Evolutionary conservation across 2,329 filamentous ascomycete species (phyloP).

Genomic region (Pleoardoris graminearum): DNA sequence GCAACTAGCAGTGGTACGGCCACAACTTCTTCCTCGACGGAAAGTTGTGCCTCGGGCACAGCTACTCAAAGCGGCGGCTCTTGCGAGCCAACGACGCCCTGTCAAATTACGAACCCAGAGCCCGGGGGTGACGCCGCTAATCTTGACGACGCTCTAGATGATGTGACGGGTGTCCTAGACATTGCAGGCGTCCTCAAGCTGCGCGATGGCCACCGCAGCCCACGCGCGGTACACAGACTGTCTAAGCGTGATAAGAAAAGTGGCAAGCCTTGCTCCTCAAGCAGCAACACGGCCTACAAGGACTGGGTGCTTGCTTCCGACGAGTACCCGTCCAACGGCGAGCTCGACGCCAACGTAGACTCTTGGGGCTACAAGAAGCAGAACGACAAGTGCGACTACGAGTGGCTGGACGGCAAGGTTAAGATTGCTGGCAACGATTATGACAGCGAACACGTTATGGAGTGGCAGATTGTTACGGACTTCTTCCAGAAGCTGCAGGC

Average conservation of each 20-base stretch:
- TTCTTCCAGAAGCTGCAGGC: constrained; percentile 8
- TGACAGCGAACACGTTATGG: constrained; percentile 13
- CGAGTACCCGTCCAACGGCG: neutral
- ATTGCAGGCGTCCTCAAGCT: neutral
- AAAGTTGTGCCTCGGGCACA: neutral
- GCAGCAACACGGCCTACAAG: neutral
- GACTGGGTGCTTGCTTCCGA: neutral
- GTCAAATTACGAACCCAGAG: neutral
- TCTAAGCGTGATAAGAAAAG: neutral
- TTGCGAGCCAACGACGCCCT: neutral
- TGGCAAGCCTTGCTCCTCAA: neutral
- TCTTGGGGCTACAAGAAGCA: constrained; percentile 4
- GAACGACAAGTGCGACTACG: constrained; percentile 3
- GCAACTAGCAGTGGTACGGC: neutral
- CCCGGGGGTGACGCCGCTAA: neutral
- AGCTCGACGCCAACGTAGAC: neutral
- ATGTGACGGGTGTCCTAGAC: neutral
- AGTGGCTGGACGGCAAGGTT: neutral
- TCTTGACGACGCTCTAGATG: neutral
- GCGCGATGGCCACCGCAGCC: neutral
- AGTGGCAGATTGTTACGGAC: constrained; percentile 14
- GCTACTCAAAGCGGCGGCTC: neutral
- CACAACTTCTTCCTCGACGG: neutral
- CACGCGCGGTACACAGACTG: neutral
- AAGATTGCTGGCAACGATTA: constrained; percentile 3